Evolutionary conservation across 257 asterid genomes (phyloP).

Genomic region (Solanum dulcamara): DNA sequence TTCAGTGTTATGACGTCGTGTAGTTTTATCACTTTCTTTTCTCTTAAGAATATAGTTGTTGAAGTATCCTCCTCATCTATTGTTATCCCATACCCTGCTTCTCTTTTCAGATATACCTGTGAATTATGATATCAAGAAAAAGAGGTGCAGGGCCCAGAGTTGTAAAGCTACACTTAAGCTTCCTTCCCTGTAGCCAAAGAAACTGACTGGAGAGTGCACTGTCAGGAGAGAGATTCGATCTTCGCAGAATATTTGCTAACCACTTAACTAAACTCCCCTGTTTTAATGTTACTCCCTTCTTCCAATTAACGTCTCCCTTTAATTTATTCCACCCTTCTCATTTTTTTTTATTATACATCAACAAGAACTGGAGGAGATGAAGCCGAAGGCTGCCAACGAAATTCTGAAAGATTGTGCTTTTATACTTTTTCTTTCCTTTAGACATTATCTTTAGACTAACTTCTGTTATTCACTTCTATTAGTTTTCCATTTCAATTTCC

Average conservation of each 20-base stretch:
- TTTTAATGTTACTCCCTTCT: too few species aligned
- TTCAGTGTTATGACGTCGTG: neutral
- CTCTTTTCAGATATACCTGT: conserved; percentile 17
- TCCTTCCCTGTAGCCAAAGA: conserved; percentile 23
- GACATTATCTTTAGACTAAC: too few species aligned
- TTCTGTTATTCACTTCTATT: too few species aligned
- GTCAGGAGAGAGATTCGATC: conserved; percentile 18
- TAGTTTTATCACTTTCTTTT: neutral
- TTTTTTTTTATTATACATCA: too few species aligned
- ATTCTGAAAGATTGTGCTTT: too few species aligned
- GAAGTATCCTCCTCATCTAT: neutral
- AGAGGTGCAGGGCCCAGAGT: conserved; percentile 32
- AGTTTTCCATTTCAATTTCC: too few species aligned
- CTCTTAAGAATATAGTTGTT: neutral
- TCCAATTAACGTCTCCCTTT: too few species aligned
- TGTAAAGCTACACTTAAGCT: conserved; percentile 18
- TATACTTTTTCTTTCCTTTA: too few species aligned
- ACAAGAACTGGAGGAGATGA: too few species aligned
- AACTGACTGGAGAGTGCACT: conserved; percentile 21
- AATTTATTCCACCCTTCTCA: too few species aligned
- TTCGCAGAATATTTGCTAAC: conserved; percentile 14
- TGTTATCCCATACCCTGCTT: neutral
- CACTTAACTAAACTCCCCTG: too few species aligned
- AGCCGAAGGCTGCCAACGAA: too few species aligned
- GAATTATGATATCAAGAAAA: conserved; percentile 27